Conservation (phyloP, 116 monocot genomes). For the Zostera marina region DNA sequence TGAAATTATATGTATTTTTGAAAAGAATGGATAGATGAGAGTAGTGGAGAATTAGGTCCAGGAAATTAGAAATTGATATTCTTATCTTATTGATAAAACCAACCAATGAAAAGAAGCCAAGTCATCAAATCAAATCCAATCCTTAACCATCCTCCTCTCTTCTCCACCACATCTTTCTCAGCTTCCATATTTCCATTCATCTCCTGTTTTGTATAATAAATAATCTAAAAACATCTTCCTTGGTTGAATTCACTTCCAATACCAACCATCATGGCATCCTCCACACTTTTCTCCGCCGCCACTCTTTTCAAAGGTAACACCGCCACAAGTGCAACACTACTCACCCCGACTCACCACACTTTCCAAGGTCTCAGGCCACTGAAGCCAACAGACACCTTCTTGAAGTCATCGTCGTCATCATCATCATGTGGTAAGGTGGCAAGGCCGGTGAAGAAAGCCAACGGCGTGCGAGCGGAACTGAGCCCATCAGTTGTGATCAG, state of each 20-base stretch:
- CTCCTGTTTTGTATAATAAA: neutral
- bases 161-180: neutral
- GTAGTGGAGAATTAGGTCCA: too few relatives aligned
- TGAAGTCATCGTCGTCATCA: neutral
- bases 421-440: neutral
- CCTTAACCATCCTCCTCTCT: neutral
- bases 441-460: neutral
- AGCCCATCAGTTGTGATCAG: slow-evolving; percentile 72
- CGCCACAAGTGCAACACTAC: neutral
- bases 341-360: slow-evolving; percentile 7
- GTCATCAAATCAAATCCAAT: slow-evolving; percentile 1
- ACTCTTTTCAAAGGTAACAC: neutral
- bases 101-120: neutral
- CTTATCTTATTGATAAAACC: too few relatives aligned
- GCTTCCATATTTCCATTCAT: neutral
- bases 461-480: slow-evolving; percentile 46
- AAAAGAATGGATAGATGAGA: too few relatives aligned
- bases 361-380: slow-evolving; percentile 44
- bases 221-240: neutral
- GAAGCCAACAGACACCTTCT: slow-evolving; percentile 16
- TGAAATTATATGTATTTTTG: too few relatives aligned
- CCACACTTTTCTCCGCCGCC: slow-evolving; percentile 20
- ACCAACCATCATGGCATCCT: slow-evolving; percentile 9
- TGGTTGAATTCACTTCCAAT: neutral
- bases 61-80: too few relatives aligned